A percentile compares a stretch with the other conserved stretches of the same genome.
Conservation (phyloP, 306 rosid genomes). For the Datisca glomerata region DNA sequence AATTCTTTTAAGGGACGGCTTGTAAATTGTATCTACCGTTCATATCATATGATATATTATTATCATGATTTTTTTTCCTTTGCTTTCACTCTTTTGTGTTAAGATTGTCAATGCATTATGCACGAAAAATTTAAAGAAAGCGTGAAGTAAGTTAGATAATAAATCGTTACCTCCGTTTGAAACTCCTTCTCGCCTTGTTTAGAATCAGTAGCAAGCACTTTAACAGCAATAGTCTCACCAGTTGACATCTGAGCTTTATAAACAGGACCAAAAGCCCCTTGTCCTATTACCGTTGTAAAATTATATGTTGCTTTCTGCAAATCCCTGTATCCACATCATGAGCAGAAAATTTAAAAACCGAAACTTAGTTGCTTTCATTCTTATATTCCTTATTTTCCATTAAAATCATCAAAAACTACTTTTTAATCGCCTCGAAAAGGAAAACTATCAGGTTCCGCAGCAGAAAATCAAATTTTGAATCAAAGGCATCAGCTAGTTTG, state of each 20-base stretch:
- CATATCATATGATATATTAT: too few species aligned
- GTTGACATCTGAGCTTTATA: constrained; percentile 92
- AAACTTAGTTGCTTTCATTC: too few species aligned
- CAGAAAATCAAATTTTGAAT: too few species aligned
- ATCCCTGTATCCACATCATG: constrained; percentile 49
- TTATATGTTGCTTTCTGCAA: constrained; percentile 86
- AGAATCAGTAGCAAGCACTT: constrained; percentile 92
- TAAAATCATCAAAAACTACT: too few species aligned
- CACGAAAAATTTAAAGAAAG: too few species aligned
- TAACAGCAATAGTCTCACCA: constrained; percentile 87
- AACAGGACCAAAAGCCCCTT: constrained; percentile 98
- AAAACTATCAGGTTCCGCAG: too few species aligned
- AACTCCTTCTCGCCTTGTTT: constrained; percentile 98
- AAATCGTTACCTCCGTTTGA: constrained; percentile 69
- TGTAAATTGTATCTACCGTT: background rate
- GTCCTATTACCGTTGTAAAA: constrained; percentile 89
- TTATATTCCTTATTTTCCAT: too few species aligned
- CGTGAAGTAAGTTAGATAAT: background rate
- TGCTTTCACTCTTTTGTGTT: too few species aligned
- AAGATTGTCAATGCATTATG: too few species aligned
- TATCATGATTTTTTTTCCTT: too few species aligned
- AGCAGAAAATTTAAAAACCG: constrained; percentile 1
- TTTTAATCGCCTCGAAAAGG: too few species aligned
- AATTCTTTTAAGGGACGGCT: background rate
- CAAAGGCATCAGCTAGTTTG: too few species aligned